A percentile compares a stretch with the other conserved stretches of the same genome.
Evolutionary conservation across 129 eudicot genomes (phyloP).

Genomic region (Logfia minima): DNA sequence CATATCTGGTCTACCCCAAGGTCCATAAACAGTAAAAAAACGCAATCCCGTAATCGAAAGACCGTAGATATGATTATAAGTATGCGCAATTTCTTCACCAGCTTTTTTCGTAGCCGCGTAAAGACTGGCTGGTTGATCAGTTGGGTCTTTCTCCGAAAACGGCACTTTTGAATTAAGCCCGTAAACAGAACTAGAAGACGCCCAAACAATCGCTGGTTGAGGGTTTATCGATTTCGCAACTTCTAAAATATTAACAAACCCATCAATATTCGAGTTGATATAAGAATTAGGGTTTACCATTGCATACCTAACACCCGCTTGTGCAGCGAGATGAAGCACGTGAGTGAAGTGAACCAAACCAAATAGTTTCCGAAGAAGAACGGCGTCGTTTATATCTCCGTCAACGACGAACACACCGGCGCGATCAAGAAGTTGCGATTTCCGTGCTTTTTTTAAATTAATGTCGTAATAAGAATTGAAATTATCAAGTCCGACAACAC

Average conservation of each 20-base stretch:
- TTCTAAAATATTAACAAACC: slow-evolving; percentile 59
- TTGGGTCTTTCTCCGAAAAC: slow-evolving; percentile 60
- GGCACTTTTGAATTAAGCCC: slow-evolving; percentile 67
- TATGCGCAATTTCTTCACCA: slow-evolving; percentile 70
- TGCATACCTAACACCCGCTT: slow-evolving; percentile 70
- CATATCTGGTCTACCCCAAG: slow-evolving; percentile 84
- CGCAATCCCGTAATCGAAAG: slow-evolving; percentile 61
- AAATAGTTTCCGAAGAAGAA: slow-evolving; percentile 42
- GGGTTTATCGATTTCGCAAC: slow-evolving; percentile 51
- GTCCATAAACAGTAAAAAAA: slow-evolving; percentile 70
- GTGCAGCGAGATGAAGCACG: slow-evolving; percentile 67
- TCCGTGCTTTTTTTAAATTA: slow-evolving; percentile 45
- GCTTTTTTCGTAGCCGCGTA: slow-evolving; percentile 76
- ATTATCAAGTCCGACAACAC: slow-evolving; percentile 66
- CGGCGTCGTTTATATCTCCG: slow-evolving; percentile 57
- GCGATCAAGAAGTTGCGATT: slow-evolving; percentile 40
- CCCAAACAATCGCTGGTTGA: slow-evolving; percentile 65
- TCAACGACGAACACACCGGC: slow-evolving; percentile 52
- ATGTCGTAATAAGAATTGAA: slow-evolving; percentile 58
- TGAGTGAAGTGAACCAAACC: slow-evolving; percentile 50
- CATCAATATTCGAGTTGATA: slow-evolving; percentile 48
- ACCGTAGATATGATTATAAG: slow-evolving; percentile 64
- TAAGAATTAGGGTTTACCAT: slow-evolving; percentile 64
- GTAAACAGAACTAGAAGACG: slow-evolving; percentile 70
- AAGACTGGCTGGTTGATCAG: slow-evolving; percentile 63